Percentiles rank a stretch among this genome's conserved stretches.
Evolutionary conservation across 768 basidiomycete genomes (phyloP).

Genomic region (Trametes sanguinea): DNA sequence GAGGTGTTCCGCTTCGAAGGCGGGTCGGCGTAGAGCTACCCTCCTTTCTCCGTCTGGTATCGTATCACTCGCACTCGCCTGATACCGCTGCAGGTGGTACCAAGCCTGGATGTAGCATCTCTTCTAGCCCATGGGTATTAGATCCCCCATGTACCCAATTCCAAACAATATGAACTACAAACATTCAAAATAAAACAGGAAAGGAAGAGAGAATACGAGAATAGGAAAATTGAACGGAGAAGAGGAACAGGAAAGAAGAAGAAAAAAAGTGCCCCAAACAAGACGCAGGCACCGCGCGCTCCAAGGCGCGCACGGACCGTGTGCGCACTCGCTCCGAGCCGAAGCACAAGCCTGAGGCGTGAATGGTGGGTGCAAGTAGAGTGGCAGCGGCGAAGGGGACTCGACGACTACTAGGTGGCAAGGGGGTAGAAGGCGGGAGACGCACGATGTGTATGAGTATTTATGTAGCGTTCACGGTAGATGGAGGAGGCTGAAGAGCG

Average conservation of each 20-base stretch:
- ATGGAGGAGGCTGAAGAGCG: slow-evolving; percentile 23
- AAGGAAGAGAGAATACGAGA: slow-evolving; percentile 24
- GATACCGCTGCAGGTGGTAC: background rate
- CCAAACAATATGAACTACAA: slow-evolving; percentile 39
- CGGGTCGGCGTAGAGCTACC: background rate
- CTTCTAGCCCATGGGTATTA: slow-evolving; percentile 37
- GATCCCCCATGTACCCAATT: slow-evolving; percentile 38
- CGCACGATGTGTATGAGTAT: slow-evolving; percentile 19
- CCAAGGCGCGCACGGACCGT: slow-evolving; percentile 22
- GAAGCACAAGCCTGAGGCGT: background rate
- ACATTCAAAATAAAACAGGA: slow-evolving; percentile 28
- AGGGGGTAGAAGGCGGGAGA: slow-evolving; percentile 16
- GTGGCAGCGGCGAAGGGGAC: background rate
- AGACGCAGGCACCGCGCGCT: slow-evolving; percentile 11
- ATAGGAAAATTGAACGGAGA: slow-evolving; percentile 2
- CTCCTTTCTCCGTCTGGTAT: background rate
- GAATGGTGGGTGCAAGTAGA: background rate
- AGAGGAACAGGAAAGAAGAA: background rate
- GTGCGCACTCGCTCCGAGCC: slow-evolving; percentile 19
- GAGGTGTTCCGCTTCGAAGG: slow-evolving; percentile 76
- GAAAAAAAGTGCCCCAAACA: slow-evolving; percentile 7
- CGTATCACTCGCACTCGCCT: background rate
- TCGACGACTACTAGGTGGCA: background rate
- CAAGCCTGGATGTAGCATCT: background rate
- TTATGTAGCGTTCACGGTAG: slow-evolving; percentile 23